Percentiles rank a stretch among this genome's conserved stretches.
phyloP scores from a whole-genome alignment of 176 grass and related monocot genomes.

The Oryza brachyantha region DNA sequence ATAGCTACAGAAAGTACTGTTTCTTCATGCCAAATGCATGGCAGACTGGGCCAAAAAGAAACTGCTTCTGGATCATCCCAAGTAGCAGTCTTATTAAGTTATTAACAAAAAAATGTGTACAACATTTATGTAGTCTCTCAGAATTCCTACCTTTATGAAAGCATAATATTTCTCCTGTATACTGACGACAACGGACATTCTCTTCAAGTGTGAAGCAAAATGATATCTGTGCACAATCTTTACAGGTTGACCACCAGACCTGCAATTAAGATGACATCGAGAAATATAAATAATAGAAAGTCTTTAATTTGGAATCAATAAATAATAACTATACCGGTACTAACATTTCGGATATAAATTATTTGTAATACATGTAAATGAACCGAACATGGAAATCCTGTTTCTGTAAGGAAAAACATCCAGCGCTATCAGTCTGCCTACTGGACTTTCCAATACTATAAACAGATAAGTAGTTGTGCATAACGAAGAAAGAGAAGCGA shows the following conservation, averaged over 20 bases:
- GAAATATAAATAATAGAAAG: not conserved
- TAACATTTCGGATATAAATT: not conserved
- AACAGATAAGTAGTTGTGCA: not conserved
- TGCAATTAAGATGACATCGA: constrained; percentile 40
- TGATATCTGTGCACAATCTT: constrained; percentile 92
- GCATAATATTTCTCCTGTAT: constrained; percentile 86
- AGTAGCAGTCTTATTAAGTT: constrained; percentile 6
- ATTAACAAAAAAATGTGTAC: not conserved
- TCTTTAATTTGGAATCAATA: not conserved
- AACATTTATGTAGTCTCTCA: constrained; percentile 15
- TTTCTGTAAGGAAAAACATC: not conserved
- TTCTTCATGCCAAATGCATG: constrained; percentile 5
- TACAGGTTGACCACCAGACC: constrained; percentile 86
- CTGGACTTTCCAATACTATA: not conserved
- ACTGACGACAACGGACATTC: constrained; percentile 93
- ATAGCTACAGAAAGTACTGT: not conserved
- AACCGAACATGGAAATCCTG: not conserved
- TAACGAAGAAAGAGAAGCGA: not conserved
- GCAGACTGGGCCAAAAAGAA: not conserved
- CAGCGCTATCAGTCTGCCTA: not conserved
- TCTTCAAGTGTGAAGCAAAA: constrained; percentile 99
- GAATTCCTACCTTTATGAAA: constrained; percentile 77
- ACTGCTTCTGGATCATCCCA: constrained; percentile 7
- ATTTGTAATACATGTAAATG: not conserved
- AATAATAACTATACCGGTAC: constrained; percentile 6